A percentile compares a stretch with the other conserved stretches of the same genome.
Conservation (phyloP, 2,329 filamentous ascomycete species). For the Ceratocystis cacaofunesta region DNA sequence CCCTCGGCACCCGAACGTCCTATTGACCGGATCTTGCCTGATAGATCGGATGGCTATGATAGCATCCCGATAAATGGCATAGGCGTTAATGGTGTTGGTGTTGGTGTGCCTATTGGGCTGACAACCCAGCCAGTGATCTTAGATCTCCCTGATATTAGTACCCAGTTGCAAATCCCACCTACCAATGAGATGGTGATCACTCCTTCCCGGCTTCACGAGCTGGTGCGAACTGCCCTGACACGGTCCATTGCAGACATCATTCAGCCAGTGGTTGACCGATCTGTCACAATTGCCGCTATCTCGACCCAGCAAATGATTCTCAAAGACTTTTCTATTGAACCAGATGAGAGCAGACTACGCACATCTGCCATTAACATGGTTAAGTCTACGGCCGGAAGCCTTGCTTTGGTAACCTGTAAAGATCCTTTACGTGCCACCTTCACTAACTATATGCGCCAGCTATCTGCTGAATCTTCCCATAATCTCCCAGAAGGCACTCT, state of each 20-base stretch:
- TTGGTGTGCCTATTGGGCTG: constrained; percentile 48
- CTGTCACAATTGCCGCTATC: constrained; percentile 93
- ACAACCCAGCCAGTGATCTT: constrained; percentile 65
- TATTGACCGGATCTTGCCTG: constrained; percentile 48
- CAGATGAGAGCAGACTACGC: constrained; percentile 73
- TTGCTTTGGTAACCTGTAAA: constrained; percentile 95
- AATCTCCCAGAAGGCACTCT: constrained; percentile 88
- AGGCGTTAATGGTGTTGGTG: constrained; percentile 44
- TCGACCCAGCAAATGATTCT: constrained; percentile 89
- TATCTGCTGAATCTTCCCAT: constrained; percentile 55
- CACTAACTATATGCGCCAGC: constrained; percentile 78
- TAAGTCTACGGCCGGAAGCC: constrained; percentile 80
- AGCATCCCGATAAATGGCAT: constrained; percentile 66
- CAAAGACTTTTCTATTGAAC: constrained; percentile 91
- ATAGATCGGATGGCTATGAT: constrained; percentile 67
- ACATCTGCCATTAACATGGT: constrained; percentile 86
- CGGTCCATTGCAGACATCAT: constrained; percentile 93
- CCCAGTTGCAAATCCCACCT: constrained; percentile 65
- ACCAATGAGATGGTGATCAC: constrained; percentile 66
- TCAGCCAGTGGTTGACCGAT: constrained; percentile 89
- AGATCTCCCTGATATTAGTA: constrained; percentile 69
- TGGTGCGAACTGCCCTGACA: constrained; percentile 74
- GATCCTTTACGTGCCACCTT: constrained; percentile 93
- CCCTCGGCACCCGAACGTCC: constrained; percentile 26
- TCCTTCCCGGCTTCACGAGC: constrained; percentile 51